These are phyloP conservation scores for Artemisia annua DNA, from an alignment of 129 eudicot genomes.

Conservation along the genomic window DNA sequence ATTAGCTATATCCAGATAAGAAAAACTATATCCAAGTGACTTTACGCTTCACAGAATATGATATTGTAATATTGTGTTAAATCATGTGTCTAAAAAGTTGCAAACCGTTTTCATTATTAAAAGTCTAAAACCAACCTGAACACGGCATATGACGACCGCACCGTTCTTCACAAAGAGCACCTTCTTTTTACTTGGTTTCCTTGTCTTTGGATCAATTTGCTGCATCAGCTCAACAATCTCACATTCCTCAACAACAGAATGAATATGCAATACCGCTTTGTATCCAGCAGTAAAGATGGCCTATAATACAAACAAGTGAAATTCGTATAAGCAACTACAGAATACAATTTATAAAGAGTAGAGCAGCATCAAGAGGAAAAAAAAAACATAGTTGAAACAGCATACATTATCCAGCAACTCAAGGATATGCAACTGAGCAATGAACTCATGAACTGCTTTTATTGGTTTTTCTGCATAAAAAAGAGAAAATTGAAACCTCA, in stretches of 20 bases:
- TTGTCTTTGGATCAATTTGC: slow-evolving; percentile 85
- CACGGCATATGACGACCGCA: slow-evolving; percentile 78
- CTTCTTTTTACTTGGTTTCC: slow-evolving; percentile 75
- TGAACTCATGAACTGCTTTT: slow-evolving; percentile 69
- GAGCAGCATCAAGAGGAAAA: not conserved
- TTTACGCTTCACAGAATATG: too few relatives aligned
- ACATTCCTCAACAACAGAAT: slow-evolving; percentile 92
- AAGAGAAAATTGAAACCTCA: not conserved
- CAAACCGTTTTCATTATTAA: not conserved
- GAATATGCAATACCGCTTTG: slow-evolving; percentile 94
- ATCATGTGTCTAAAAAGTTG: too few relatives aligned
- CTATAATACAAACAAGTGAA: slow-evolving; percentile 30
- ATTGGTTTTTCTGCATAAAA: slow-evolving; percentile 70
- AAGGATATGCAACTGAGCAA: slow-evolving; percentile 84
- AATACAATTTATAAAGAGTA: not conserved
- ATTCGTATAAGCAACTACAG: not conserved
- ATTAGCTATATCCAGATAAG: too few relatives aligned
- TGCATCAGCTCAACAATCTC: slow-evolving; percentile 84
- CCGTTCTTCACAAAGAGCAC: slow-evolving; percentile 84
- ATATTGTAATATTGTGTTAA: too few relatives aligned
- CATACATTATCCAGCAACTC: slow-evolving; percentile 90
- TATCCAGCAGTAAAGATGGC: slow-evolving; percentile 97
- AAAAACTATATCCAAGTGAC: too few relatives aligned
- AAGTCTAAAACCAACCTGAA: slow-evolving; percentile 56
- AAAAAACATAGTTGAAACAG: not conserved